Conservation (phyloP, 345 rosid species). For the Salix viminalis region DNA sequence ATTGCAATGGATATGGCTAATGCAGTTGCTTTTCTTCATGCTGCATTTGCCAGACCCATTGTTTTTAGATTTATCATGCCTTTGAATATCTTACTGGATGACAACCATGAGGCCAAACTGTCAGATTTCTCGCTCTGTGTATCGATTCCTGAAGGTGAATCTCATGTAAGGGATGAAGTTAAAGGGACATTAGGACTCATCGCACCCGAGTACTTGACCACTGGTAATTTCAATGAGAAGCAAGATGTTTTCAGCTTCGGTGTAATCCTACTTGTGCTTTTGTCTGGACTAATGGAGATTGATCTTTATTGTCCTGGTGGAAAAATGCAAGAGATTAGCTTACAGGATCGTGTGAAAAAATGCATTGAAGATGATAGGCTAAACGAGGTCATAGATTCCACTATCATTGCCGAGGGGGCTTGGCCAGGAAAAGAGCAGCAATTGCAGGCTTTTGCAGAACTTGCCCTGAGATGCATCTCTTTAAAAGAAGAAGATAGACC, state of each 20-base stretch:
- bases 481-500: conserved; percentile 8
- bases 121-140: background rate
- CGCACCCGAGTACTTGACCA: conserved; percentile 7
- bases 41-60: conserved; percentile 22
- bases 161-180: background rate
- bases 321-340: background rate
- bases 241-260: conserved; percentile 24
- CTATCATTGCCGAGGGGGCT: background rate
- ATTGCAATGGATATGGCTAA: conserved; percentile 19
- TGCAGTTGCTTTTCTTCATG: conserved; percentile 21
- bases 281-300: background rate
- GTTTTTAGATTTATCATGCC: conserved; percentile 4
- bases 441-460: background rate
- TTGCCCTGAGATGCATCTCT: background rate
- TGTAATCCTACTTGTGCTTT: conserved; percentile 8
- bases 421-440: conserved; percentile 15
- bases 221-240: conserved; percentile 20
- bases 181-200: background rate
- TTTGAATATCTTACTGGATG: background rate
- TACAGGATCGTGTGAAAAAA: background rate
- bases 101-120: conserved; percentile 12
- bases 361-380: background rate
- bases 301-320: background rate
- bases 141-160: conserved; percentile 25
- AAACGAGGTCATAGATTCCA: conserved; percentile 10